A percentile compares a stretch with the other conserved stretches of the same genome.
Conservation (phyloP, 352 stramenopile species). For the Phytophthora sp. region DNA sequence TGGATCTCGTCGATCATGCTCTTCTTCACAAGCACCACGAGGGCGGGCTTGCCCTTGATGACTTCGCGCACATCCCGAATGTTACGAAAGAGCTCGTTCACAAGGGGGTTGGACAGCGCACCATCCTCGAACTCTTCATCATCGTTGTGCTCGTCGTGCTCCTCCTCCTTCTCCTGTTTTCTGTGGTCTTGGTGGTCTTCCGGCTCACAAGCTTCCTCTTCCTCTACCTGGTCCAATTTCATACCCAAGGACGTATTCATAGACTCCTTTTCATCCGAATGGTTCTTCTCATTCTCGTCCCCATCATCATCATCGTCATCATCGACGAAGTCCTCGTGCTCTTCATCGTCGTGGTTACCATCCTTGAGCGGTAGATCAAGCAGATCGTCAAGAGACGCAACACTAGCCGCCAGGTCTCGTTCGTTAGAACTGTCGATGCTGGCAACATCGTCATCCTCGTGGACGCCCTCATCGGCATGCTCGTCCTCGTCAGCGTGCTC, state of each 20-base stretch:
- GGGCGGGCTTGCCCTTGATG: conserved; percentile 59
- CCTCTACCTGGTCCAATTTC: conserved; percentile 35
- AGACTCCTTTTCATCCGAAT: conserved; percentile 14
- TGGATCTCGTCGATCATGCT: conserved; percentile 82
- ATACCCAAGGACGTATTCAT: conserved; percentile 28
- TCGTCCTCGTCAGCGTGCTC: conserved; percentile 13
- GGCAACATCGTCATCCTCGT: conserved; percentile 26
- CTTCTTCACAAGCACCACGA: conserved; percentile 72
- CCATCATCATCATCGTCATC: conserved; percentile 28
- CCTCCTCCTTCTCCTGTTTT: conserved; percentile 9
- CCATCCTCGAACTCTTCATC: conserved; percentile 30
- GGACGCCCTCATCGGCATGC: neutral
- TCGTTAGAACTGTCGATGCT: conserved; percentile 34
- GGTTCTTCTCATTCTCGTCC: conserved; percentile 9
- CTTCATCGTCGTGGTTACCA: conserved; percentile 26
- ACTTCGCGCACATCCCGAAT: conserved; percentile 59
- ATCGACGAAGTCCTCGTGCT: conserved; percentile 36
- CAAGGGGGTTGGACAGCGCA: conserved; percentile 54
- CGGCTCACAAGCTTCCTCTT: conserved; percentile 28
- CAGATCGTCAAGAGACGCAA: conserved; percentile 39
- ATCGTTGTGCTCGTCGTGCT: conserved; percentile 9
- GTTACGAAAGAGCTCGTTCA: conserved; percentile 56
- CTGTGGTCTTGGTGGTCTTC: conserved; percentile 16
- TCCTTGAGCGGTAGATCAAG: conserved; percentile 34
- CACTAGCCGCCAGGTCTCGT: conserved; percentile 36